A percentile compares a stretch with the other conserved stretches of the same genome.
Conservation (phyloP, 2,329 filamentous ascomycete species). For the Aspergillus sergii region DNA sequence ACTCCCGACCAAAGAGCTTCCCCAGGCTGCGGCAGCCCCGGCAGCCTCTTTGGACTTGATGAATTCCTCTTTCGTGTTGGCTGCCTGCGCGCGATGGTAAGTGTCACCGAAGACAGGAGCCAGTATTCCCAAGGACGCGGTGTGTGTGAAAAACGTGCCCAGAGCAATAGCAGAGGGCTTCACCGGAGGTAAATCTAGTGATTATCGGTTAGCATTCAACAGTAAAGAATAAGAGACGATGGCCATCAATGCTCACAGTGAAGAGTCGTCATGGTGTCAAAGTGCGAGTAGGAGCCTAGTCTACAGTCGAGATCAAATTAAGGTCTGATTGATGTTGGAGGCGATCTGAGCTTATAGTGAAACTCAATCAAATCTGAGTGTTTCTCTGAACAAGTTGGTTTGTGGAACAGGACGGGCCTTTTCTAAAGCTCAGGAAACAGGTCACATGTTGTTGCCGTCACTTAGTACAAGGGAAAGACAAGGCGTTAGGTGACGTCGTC, state of each 20-base stretch:
- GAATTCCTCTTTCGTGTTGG: conserved; percentile 97
- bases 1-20: conserved; percentile 85
- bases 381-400: background rate
- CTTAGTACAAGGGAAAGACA: conserved; percentile 3
- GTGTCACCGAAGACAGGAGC: conserved; percentile 90
- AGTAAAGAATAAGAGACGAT: background rate
- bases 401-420: background rate
- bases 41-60: conserved; percentile 89
- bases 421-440: background rate
- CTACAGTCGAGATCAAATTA: background rate
- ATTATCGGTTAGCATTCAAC: conserved; percentile 8
- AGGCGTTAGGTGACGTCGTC: conserved; percentile 32
- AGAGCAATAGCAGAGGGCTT: conserved; percentile 98
- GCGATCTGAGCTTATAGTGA: conserved; percentile 6
- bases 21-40: conserved; percentile 84
- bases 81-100: conserved; percentile 86
- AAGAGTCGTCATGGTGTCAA: conserved; percentile 59
- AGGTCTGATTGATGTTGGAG: background rate
- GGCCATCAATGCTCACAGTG: conserved; percentile 53
- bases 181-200: conserved; percentile 75
- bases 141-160: conserved; percentile 94
- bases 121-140: conserved; percentile 82
- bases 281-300: background rate
- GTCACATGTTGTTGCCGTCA: conserved; percentile 12
- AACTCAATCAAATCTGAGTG: background rate